Conservation (phyloP, 1,139 yeast species). For the Kodamaea derodonti region DNA sequence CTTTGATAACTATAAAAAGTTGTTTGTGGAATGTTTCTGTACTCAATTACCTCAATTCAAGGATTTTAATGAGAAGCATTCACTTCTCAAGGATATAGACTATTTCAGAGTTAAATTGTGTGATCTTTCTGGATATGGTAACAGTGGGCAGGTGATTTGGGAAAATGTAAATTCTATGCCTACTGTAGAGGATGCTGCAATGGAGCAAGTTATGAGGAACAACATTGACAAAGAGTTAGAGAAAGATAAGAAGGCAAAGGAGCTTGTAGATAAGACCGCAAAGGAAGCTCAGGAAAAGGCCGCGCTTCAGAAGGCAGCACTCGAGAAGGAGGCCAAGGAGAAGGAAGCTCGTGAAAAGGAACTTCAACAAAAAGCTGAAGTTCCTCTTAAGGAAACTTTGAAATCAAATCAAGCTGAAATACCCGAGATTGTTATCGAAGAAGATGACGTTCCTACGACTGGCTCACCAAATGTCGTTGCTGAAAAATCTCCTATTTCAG, state of each 20-base stretch:
- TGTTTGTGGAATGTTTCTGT: constrained; percentile 52
- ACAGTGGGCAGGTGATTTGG: constrained; percentile 64
- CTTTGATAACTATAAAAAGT: constrained; percentile 57
- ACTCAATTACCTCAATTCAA: constrained; percentile 49
- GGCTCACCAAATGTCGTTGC: not conserved
- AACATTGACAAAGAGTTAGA: constrained; percentile 28
- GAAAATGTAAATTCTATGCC: constrained; percentile 58
- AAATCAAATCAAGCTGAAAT: not conserved
- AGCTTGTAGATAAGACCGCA: constrained; percentile 1
- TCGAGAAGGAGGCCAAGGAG: not conserved
- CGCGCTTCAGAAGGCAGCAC: not conserved
- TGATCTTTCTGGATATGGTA: constrained; percentile 60
- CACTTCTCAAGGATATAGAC: constrained; percentile 58
- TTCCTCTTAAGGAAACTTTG: constrained; percentile 7
- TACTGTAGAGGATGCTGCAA: constrained; percentile 46
- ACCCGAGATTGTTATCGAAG: not conserved
- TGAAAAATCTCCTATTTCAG: not conserved
- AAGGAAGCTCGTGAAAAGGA: not conserved
- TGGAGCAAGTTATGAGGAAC: constrained; percentile 45
- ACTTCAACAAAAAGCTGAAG: constrained; percentile 7
- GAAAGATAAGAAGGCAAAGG: not conserved
- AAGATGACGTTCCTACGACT: not conserved
- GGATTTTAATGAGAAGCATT: constrained; percentile 51
- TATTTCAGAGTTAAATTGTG: constrained; percentile 59
- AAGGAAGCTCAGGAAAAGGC: not conserved